Evolutionary conservation across 805 yeast genomes (phyloP).

Genomic region (Schizosaccharomyces japonicus): DNA sequence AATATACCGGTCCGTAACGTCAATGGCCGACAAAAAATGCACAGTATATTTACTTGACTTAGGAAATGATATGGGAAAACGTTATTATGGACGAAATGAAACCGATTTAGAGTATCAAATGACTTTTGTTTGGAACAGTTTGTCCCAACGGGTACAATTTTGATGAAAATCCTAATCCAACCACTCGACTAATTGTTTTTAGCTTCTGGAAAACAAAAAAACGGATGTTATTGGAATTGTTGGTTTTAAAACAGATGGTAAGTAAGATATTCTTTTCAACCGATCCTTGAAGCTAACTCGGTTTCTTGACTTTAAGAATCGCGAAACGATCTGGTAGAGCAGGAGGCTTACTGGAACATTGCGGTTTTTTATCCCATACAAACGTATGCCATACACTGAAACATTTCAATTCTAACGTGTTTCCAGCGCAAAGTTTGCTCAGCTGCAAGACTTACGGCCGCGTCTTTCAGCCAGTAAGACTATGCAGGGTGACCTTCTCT

Average conservation of each 20-base stretch:
- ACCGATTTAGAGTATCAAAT: constrained; percentile 11
- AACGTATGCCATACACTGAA: background rate
- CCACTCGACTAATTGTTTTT: constrained; percentile 2
- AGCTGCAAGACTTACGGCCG: constrained; percentile 2
- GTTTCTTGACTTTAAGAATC: background rate
- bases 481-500: constrained; percentile 8
- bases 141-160: constrained; percentile 14
- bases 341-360: constrained; percentile 8
- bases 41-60: constrained; percentile 30
- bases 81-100: background rate
- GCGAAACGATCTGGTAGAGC: constrained; percentile 1
- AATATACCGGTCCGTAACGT: too few relatives aligned
- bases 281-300: background rate
- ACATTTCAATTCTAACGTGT: background rate
- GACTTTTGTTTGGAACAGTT: constrained; percentile 21
- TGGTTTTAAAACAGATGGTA: constrained; percentile 11
- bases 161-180: background rate
- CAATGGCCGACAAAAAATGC: constrained; percentile 12
- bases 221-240: constrained; percentile 14
- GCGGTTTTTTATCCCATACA: constrained; percentile 6
- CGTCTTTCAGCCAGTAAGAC: constrained; percentile 5
- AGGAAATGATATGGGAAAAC: constrained; percentile 17
- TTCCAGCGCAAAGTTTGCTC: background rate
- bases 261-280: background rate
- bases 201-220: constrained; percentile 13